Conservation (phyloP, 1,284 basidiomycete species). For the Flammula alnicola region DNA sequence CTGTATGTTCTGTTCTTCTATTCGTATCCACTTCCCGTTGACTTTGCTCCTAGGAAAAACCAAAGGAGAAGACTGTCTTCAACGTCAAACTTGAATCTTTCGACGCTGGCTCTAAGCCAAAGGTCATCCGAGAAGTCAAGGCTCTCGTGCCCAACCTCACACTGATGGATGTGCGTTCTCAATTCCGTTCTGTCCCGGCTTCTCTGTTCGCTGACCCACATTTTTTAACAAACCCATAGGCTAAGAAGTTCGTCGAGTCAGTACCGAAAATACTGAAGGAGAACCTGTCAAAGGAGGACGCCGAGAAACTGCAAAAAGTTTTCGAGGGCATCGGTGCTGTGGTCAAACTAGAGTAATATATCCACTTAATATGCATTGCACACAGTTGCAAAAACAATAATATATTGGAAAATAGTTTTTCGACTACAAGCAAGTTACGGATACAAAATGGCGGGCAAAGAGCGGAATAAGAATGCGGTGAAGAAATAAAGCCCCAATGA, state of each 20-base stretch:
- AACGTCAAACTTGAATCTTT: conserved; percentile 94
- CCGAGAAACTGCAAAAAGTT: conserved; percentile 93
- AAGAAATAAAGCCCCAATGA: conserved; percentile 13
- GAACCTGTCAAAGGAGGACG: conserved; percentile 96
- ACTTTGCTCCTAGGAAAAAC: conserved; percentile 73
- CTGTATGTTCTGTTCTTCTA: conserved; percentile 48
- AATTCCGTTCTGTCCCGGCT: conserved; percentile 7
- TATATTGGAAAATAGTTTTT: too few relatives aligned
- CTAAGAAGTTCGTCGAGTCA: conserved; percentile 99
- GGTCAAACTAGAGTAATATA: conserved; percentile 69
- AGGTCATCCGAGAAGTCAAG: conserved; percentile 99
- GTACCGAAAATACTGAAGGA: conserved; percentile 95
- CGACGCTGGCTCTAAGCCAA: conserved; percentile 89
- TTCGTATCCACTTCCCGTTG: not conserved
- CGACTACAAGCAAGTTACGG: conserved; percentile 15
- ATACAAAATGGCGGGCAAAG: conserved; percentile 17
- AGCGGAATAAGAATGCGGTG: conserved; percentile 16
- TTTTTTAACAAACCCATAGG: conserved; percentile 60
- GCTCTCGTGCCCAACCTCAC: conserved; percentile 93
- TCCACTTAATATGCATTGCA: conserved; percentile 23
- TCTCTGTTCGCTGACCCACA: conserved; percentile 10
- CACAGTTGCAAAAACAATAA: conserved; percentile 21
- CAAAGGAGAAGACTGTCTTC: conserved; percentile 99
- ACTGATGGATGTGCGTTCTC: conserved; percentile 84
- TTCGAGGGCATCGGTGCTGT: conserved; percentile 92